Evolutionary conservation across 1,284 basidiomycete species (phyloP), one percentile per base, ranked within the genome.

Genomic region (Ceratobasidium sp.): DNA sequence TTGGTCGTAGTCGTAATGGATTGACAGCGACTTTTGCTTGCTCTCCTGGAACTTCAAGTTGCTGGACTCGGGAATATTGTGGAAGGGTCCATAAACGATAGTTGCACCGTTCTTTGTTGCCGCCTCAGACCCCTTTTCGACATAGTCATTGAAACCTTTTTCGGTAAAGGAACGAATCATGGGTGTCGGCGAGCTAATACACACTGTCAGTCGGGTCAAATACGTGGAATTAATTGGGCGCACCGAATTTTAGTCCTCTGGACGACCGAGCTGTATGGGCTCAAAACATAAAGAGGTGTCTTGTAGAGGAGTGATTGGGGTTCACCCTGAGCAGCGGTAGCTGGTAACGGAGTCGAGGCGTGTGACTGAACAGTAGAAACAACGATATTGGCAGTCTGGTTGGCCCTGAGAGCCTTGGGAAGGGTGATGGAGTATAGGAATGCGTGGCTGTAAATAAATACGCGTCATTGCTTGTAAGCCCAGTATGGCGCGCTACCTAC

Each of bases 221-320:
- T 60, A 52, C 58, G 73, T 29, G 62, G n/a, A 60, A 17, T 35
- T 47, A 68, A 62, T 42, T 17, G 22, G 53, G 78, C 87, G 58
- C 74, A 93, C 92, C 87, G 88, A 71, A 97, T 80, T 81, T 96
- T 96, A 43, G 93, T 90, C 42, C 92, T 84, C 77, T 94, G 94
- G 22, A 90, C 86, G 57, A 83, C 78, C n/a, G 92, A 94, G 32
- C 81, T 77, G 78, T 97, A 98, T 45, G 92, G 91, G 74, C 91
- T 94, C 70, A 94, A 80, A 10, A 96, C 87, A 74, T 91, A 87
- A 10, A 88, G 82, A 78, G 90, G 87, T 1, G 89, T 85, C 67
- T 84, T 82, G 79, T 93, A 96, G 75, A 91, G 86, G 71, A 97
- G 82, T 40, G 86, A 85, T 77, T 96, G 93, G 2, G 86, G 84